Base-by-base conservation (phyloP, 179 eudicot species). In the Pouteria campechiana region DNA sequence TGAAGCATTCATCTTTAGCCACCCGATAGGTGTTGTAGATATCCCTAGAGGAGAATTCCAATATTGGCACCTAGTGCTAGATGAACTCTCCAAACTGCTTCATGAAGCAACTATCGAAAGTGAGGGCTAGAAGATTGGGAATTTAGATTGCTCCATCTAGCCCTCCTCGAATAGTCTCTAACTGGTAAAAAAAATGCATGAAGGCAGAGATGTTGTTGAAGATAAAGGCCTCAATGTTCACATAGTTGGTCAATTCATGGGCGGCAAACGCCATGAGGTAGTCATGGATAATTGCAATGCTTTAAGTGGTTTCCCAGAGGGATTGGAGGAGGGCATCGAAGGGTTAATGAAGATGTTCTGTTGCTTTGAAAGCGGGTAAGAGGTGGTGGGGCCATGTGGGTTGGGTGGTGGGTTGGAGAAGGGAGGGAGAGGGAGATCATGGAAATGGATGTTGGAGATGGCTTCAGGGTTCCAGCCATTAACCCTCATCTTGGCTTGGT, bases 241-340 rank as follows among this genome's bases (percentile, higher is more conserved):
- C 58, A 17, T 76, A 20, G 0, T 19, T 25, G 2, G 31, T 45
- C 11, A 60, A 53, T 27, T 83, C 90, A 25, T 83, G 79, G 1
- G 79, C 77, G 0, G 67, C 81, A 0, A 55, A 64, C 7, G 63
- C 49, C 86, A 87, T 72, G 0, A 67, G 25, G 19, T 38, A 19
- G 34, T 87, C 87, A 22, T 79, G 78, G 12, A 83, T 41, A 14
- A 77, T 64, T 10, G 75, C 34, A 0, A 87, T 37, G 37, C 77
- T 55, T 3, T 41, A 18, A 7, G 22, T 53, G 0, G 25, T 18
- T 3, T 28, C 1, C 2, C 75, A 45, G 9, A 71, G 59, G 0
- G 33, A 6, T 2, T 14, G 43, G 4, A 78, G 0, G 3, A 73
- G 58, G 1, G 92, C 54, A 0, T 70, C 63, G 9, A 73, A 67